Conservation (phyloP, 192 early-diverging fungal species). For the Kappamyces sp. region DNA sequence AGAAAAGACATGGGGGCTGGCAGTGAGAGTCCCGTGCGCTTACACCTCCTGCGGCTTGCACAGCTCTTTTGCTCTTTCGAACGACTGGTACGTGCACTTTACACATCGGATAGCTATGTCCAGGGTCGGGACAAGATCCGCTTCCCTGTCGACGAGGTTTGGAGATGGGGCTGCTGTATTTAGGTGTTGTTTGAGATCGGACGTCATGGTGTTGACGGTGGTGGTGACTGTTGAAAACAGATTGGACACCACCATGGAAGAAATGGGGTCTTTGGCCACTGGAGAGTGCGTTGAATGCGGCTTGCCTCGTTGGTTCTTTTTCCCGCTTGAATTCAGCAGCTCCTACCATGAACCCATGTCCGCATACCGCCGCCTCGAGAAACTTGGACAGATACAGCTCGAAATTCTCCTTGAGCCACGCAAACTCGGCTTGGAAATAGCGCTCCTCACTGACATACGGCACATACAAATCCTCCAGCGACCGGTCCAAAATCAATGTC, state of each 20-base stretch:
- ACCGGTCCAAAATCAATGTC: constrained; percentile 73
- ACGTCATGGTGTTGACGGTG: constrained; percentile 3
- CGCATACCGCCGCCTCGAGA: too few species aligned
- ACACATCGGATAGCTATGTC: constrained; percentile 49
- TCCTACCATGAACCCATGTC: too few species aligned
- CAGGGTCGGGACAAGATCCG: constrained; percentile 24
- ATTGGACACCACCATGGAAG: background rate
- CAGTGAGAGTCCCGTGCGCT: background rate
- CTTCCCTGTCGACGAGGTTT: background rate
- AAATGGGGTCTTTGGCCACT: background rate
- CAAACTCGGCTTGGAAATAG: constrained; percentile 74
- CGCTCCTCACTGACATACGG: constrained; percentile 85
- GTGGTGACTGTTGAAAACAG: background rate
- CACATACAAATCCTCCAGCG: constrained; percentile 91
- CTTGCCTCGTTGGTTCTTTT: too few species aligned
- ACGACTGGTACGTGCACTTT: constrained; percentile 69
- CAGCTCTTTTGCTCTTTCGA: constrained; percentile 74
- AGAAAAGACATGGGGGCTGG: background rate
- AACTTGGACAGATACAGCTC: constrained; percentile 19
- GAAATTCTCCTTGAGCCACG: constrained; percentile 64
- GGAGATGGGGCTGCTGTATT: background rate
- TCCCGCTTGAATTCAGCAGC: too few species aligned
- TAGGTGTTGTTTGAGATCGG: constrained; percentile 7
- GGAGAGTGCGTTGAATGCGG: too few species aligned
- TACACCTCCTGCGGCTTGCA: constrained; percentile 56